A percentile compares a stretch with the other conserved stretches of the same genome.
phyloP scores from a whole-genome alignment of 1,284 basidiomycete species.

The Stereum hirsutum region DNA sequence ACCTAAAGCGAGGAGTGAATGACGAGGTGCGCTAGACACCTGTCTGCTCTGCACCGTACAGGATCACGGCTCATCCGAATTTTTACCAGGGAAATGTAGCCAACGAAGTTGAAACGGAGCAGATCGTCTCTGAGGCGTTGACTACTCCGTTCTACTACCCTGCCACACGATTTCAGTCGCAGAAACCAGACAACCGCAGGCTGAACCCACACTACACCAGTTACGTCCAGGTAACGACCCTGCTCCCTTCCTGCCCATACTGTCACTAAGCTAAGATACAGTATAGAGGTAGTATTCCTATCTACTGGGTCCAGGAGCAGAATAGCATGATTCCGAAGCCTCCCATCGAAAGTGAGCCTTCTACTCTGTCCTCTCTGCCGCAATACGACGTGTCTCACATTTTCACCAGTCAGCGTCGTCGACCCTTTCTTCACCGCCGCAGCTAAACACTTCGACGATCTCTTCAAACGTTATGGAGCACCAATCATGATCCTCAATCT shows the following conservation, averaged over 20 bases:
- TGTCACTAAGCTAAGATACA: conserved; percentile 21
- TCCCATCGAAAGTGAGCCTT: conserved; percentile 82
- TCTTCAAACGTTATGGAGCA: conserved; percentile 85
- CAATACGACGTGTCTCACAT: conserved; percentile 3
- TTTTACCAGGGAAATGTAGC: conserved; percentile 85
- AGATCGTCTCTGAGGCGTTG: conserved; percentile 92
- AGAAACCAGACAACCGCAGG: conserved; percentile 29
- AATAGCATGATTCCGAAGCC: conserved; percentile 88
- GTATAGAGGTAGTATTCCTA: conserved; percentile 92
- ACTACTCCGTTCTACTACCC: conserved; percentile 87
- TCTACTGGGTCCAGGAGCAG: conserved; percentile 94
- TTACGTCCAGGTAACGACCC: conserved; percentile 68
- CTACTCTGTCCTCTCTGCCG: not conserved
- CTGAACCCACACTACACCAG: conserved; percentile 87
- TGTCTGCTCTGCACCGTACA: not conserved
- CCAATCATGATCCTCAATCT: conserved; percentile 94
- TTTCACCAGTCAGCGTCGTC: conserved; percentile 71
- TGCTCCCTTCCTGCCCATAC: not conserved
- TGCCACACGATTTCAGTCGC: conserved; percentile 22
- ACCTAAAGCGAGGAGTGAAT: conserved; percentile 92
- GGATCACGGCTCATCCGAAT: not conserved
- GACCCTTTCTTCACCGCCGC: conserved; percentile 96
- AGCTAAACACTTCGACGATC: conserved; percentile 88
- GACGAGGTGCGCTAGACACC: conserved; percentile 51
- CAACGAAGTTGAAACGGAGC: conserved; percentile 99